phyloP scores from a whole-genome alignment of 129 eudicot genomes.

The Chrysanthemum makinoi region DNA sequence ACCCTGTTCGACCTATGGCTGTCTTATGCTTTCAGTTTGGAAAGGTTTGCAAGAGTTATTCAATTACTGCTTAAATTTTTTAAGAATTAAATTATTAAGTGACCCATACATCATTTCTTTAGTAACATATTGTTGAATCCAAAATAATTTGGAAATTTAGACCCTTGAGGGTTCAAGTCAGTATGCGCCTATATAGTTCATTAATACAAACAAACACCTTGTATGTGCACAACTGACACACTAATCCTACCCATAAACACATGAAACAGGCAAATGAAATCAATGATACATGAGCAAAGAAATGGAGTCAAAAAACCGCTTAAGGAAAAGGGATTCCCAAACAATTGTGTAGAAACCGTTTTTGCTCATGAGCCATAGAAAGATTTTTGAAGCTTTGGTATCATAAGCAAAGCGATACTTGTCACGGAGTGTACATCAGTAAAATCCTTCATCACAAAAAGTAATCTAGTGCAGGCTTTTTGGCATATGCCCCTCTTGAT shows the following conservation, averaged over 20 bases:
- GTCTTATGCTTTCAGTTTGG: too few relatives aligned
- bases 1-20: too few relatives aligned
- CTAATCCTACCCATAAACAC: constrained; percentile 4
- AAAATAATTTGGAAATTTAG: constrained; percentile 2
- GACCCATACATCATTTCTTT: too few relatives aligned
- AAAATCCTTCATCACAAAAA: constrained; percentile 43
- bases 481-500: constrained; percentile 75
- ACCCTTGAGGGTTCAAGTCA: neutral
- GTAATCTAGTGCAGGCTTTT: constrained; percentile 76
- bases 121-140: neutral
- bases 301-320: neutral
- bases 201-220: constrained; percentile 14
- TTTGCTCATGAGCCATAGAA: neutral
- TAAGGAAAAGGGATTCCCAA: neutral
- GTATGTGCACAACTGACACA: constrained; percentile 22
- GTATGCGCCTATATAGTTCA: constrained; percentile 5
- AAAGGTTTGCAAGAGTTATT: too few relatives aligned
- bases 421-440: neutral
- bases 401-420: constrained; percentile 4
- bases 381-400: neutral
- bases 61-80: too few relatives aligned
- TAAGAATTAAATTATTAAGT: too few relatives aligned
- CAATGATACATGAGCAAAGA: constrained; percentile 16
- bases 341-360: constrained; percentile 1
- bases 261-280: constrained; percentile 8